These are phyloP conservation scores for Suhomyces kilbournensis DNA, from an alignment of 805 yeast genomes.

Conservation along the genomic window DNA sequence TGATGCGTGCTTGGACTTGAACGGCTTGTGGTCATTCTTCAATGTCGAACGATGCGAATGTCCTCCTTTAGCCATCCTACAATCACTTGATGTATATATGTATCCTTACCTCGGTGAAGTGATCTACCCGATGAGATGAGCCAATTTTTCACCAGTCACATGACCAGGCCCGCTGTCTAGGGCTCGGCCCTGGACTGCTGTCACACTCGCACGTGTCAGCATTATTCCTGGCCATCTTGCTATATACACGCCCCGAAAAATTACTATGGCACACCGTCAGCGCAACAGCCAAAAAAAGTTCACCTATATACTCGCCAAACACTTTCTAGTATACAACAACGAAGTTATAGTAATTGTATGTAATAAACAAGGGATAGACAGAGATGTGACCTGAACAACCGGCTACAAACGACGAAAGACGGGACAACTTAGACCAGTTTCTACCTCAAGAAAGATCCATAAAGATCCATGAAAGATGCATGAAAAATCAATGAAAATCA, in stretches of 20 bases:
- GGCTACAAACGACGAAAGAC: neutral
- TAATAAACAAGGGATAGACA: slow-evolving; percentile 2
- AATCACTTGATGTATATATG: too few relatives aligned
- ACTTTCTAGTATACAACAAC: slow-evolving; percentile 8
- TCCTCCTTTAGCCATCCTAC: slow-evolving; percentile 51
- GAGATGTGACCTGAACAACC: neutral
- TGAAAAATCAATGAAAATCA: neutral
- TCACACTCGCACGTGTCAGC: neutral
- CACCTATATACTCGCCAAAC: neutral
- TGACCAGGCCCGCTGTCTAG: neutral
- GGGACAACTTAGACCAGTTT: neutral
- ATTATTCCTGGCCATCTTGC: neutral
- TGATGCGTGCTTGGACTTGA: slow-evolving; percentile 87
- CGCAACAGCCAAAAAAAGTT: neutral
- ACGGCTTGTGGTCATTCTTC: slow-evolving; percentile 83
- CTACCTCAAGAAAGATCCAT: too few relatives aligned
- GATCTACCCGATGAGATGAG: slow-evolving; percentile 10
- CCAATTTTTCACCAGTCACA: neutral
- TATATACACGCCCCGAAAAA: neutral
- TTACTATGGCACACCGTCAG: neutral
- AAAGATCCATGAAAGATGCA: neutral
- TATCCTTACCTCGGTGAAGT: too few relatives aligned
- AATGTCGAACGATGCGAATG: slow-evolving; percentile 82
- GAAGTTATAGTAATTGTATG: slow-evolving; percentile 18
- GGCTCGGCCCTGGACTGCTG: neutral